phyloP scores from a whole-genome alignment of 108 stramenopile species.

The Epithemia pelagica region DNA sequence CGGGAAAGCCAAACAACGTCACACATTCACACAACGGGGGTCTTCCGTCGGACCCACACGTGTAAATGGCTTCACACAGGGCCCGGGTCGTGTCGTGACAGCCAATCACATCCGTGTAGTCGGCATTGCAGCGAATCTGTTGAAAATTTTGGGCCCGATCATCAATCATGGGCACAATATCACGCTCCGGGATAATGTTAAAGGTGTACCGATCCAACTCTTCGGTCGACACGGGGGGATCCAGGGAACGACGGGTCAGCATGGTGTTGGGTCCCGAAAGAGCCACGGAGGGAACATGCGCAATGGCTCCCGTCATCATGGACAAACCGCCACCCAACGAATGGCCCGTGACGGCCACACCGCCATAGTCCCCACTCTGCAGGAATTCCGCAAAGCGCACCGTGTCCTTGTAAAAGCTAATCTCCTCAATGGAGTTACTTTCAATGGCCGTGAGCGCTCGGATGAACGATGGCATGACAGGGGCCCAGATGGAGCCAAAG shows the following conservation, averaged over 20 bases:
- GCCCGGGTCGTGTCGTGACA: constrained; percentile 48
- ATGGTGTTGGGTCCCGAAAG: constrained; percentile 70
- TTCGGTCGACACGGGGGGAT: constrained; percentile 49
- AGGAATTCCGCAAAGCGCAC: constrained; percentile 24
- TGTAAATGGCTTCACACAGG: constrained; percentile 59
- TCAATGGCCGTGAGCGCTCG: constrained; percentile 21
- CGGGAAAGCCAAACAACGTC: constrained; percentile 28
- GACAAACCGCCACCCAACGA: constrained; percentile 65
- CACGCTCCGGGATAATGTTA: constrained; percentile 75
- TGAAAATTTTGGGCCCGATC: constrained; percentile 51
- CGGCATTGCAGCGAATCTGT: constrained; percentile 52
- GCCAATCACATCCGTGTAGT: constrained; percentile 28
- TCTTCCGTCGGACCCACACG: constrained; percentile 48
- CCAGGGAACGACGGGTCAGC: constrained; percentile 47
- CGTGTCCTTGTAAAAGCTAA: constrained; percentile 43
- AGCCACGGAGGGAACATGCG: constrained; percentile 46
- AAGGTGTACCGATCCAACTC: constrained; percentile 54
- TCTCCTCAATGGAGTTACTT: constrained; percentile 23
- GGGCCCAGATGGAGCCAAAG: constrained; percentile 52
- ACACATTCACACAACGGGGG: constrained; percentile 63
- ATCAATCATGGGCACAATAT: constrained; percentile 64
- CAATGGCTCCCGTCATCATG: constrained; percentile 77
- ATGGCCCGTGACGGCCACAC: constrained; percentile 25
- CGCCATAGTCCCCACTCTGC: not conserved
- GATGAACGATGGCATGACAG: constrained; percentile 49